These are phyloP conservation scores for Hymenoscyphus fructigenus DNA, from an alignment of 2,329 filamentous ascomycete genomes.

Conservation along the genomic window DNA sequence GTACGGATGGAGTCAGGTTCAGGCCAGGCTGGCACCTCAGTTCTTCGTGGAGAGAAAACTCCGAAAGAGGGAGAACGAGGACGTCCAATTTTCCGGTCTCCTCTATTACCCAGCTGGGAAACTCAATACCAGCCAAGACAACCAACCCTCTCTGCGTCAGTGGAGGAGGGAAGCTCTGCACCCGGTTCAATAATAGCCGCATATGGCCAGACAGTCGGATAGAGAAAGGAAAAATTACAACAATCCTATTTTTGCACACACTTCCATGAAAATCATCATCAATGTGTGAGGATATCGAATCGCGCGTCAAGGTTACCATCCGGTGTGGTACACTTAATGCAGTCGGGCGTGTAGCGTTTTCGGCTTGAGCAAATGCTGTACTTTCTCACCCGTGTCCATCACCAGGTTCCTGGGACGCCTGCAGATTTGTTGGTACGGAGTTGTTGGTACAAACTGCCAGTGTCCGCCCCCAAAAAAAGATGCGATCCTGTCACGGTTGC, in stretches of 20 bases:
- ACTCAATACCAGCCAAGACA: not conserved
- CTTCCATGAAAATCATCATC: not conserved
- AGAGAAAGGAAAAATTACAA: not conserved
- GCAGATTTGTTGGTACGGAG: constrained; percentile 1
- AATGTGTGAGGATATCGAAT: not conserved
- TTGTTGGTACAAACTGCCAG: constrained; percentile 2
- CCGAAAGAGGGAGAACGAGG: not conserved
- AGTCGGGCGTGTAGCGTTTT: not conserved
- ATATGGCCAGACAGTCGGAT: not conserved
- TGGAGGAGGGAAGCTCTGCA: not conserved
- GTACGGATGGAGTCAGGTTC: not conserved
- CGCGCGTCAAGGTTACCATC: not conserved
- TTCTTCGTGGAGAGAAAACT: not conserved
- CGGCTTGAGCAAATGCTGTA: not conserved
- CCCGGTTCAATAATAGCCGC: not conserved
- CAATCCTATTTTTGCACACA: not conserved
- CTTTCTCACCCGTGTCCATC: not conserved
- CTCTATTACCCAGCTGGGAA: not conserved
- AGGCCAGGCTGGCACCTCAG: not conserved
- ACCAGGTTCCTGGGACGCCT: constrained; percentile 5
- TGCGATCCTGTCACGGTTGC: constrained; percentile 8
- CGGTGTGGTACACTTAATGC: constrained; percentile 3
- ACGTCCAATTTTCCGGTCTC: not conserved
- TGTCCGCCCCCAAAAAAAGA: constrained; percentile 1
- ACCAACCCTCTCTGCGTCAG: constrained; percentile 1